A percentile compares a stretch with the other conserved stretches of the same genome.
Conservation (phyloP, 2,329 filamentous ascomycete genomes). For the Colletotrichum paranaense region DNA sequence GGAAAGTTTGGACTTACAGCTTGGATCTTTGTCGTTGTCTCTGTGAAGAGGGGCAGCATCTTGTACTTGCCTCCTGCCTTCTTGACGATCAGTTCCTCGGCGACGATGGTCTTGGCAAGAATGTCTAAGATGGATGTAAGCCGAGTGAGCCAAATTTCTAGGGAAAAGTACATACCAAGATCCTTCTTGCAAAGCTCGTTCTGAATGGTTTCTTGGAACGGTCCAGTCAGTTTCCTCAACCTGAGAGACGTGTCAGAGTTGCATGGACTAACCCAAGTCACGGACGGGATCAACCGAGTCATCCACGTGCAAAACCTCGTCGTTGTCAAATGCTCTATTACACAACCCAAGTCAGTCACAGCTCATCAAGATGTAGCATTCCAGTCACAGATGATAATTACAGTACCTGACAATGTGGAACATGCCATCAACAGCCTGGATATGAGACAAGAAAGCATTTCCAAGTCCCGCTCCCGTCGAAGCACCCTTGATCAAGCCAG, state of each 20-base stretch:
- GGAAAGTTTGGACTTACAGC: slow-evolving; percentile 39
- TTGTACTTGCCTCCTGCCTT: slow-evolving; percentile 58
- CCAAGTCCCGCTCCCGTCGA: slow-evolving; percentile 56
- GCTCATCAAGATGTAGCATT: rapidly evolving
- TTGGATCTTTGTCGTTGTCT: slow-evolving; percentile 54
- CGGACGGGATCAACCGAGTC: not conserved
- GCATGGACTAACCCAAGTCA: not conserved
- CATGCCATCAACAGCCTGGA: slow-evolving; percentile 58
- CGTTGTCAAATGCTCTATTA: not conserved
- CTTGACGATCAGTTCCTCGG: slow-evolving; percentile 46
- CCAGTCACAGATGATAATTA: slow-evolving; percentile 22
- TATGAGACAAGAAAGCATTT: slow-evolving; percentile 58
- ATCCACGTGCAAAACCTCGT: not conserved
- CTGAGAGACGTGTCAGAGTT: not conserved
- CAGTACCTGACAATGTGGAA: slow-evolving; percentile 55
- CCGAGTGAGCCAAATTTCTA: not conserved
- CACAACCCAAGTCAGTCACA: not conserved
- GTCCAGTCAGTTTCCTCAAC: not conserved
- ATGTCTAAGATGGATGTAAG: not conserved
- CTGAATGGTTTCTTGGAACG: not conserved
- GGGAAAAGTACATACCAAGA: not conserved
- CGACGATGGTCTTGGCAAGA: not conserved
- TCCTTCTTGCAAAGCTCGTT: not conserved
- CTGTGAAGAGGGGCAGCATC: slow-evolving; percentile 56
- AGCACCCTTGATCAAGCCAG: slow-evolving; percentile 57